Evolutionary conservation across 331 rosid genomes (phyloP).

Genomic region (Ulmus americana): DNA sequence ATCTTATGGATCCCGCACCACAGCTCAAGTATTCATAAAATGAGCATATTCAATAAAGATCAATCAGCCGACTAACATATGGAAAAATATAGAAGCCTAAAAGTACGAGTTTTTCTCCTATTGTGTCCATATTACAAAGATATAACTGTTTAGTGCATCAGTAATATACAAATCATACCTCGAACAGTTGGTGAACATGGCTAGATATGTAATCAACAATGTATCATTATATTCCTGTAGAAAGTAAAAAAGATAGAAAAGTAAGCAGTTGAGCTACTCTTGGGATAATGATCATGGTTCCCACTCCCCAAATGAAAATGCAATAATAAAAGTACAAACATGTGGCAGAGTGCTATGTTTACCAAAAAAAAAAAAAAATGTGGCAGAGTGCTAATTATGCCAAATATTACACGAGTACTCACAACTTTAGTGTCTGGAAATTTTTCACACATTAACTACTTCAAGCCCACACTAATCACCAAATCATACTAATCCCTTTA

Average conservation of each 20-base stretch:
- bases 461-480: neutral
- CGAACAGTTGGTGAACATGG: slow-evolving; percentile 95
- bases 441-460: neutral
- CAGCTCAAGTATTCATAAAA: neutral
- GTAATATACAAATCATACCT: slow-evolving; percentile 38
- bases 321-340: neutral
- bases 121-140: neutral
- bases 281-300: neutral
- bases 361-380: too few species aligned
- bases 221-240: slow-evolving; percentile 89
- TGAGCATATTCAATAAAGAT: neutral
- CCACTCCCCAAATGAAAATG: neutral
- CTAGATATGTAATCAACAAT: slow-evolving; percentile 70
- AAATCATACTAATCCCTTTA: neutral
- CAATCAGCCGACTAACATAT: neutral
- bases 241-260: slow-evolving; percentile 15
- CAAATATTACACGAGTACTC: too few species aligned
- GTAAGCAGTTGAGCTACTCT: slow-evolving; percentile 6
- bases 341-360: too few species aligned
- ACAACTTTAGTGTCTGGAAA: too few species aligned
- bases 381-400: too few species aligned
- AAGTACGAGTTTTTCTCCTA: neutral
- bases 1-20: neutral
- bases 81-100: neutral
- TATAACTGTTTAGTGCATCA: neutral